Conservation (phyloP, 371 early-diverging fungal species). For the Actinomucor elegans region DNA sequence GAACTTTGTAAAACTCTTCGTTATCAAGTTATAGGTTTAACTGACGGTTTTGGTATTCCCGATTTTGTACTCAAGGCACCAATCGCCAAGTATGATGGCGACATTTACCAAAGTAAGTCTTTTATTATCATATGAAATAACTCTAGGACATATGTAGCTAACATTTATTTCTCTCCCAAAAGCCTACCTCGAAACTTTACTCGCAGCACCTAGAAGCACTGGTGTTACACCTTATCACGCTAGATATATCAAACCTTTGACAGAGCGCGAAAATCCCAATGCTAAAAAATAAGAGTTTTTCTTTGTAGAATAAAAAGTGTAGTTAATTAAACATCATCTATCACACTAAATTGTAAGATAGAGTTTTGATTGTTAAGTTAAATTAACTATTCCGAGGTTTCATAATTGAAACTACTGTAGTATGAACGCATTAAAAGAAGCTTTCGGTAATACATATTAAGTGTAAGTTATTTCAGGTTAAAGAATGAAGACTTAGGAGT, state of each 20-base stretch:
- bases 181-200: slow-evolving; percentile 47
- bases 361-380: too few species aligned
- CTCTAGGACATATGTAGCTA: neutral
- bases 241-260: slow-evolving; percentile 45
- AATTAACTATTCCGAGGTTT: too few species aligned
- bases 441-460: too few species aligned
- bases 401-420: too few species aligned
- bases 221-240: slow-evolving; percentile 38
- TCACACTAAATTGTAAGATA: too few species aligned
- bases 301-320: too few species aligned
- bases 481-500: too few species aligned
- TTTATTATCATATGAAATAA: neutral
- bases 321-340: too few species aligned
- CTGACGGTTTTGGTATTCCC: slow-evolving; percentile 63
- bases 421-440: too few species aligned
- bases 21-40: slow-evolving; percentile 58
- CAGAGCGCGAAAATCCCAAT: slow-evolving; percentile 16
- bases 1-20: slow-evolving; percentile 53
- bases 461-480: too few species aligned
- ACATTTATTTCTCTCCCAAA: neutral
- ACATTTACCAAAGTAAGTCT: slow-evolving; percentile 55
- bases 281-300: neutral
- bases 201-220: slow-evolving; percentile 31
- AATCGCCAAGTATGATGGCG: slow-evolving; percentile 64
- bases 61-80: slow-evolving; percentile 70